phyloP scores from a whole-genome alignment of 768 basidiomycete genomes.

The Boletus vermiculosoides region DNA sequence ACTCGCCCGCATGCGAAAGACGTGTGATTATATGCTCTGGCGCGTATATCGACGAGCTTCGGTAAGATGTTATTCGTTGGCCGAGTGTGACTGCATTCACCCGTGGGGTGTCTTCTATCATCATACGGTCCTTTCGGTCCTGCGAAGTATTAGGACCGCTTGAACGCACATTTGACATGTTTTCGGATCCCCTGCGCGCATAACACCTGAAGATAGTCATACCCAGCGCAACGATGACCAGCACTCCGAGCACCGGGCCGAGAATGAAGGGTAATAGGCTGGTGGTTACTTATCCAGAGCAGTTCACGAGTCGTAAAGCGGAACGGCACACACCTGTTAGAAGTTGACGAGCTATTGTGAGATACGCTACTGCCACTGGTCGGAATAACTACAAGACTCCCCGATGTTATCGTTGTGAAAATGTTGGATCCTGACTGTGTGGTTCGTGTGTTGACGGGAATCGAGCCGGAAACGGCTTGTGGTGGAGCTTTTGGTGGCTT shows the following conservation, averaged over 20 bases:
- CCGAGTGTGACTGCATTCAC: not conserved
- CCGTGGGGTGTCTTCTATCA: not conserved
- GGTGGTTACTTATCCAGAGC: not conserved
- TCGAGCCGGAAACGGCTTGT: not conserved
- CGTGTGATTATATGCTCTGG: not conserved
- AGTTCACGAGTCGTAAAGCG: not conserved
- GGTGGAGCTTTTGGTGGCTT: not conserved
- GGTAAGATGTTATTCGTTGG: not conserved
- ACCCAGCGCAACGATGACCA: constrained; percentile 7
- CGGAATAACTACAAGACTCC: not conserved
- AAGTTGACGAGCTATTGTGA: not conserved
- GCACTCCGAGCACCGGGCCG: constrained; percentile 4
- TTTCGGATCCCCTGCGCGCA: not conserved
- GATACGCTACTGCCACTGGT: not conserved
- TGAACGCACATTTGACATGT: not conserved
- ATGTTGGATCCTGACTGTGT: not conserved
- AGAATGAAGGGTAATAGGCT: constrained; percentile 17
- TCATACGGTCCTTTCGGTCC: not conserved
- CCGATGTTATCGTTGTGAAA: constrained; percentile 6
- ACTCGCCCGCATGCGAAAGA: constrained; percentile 7
- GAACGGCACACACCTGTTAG: constrained; percentile 11
- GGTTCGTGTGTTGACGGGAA: not conserved
- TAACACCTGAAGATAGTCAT: constrained; percentile 4
- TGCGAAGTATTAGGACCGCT: not conserved
- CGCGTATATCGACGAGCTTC: not conserved